phyloP scores from a whole-genome alignment of 2,329 filamentous ascomycete genomes.

The Bretziella fagacearum region DNA sequence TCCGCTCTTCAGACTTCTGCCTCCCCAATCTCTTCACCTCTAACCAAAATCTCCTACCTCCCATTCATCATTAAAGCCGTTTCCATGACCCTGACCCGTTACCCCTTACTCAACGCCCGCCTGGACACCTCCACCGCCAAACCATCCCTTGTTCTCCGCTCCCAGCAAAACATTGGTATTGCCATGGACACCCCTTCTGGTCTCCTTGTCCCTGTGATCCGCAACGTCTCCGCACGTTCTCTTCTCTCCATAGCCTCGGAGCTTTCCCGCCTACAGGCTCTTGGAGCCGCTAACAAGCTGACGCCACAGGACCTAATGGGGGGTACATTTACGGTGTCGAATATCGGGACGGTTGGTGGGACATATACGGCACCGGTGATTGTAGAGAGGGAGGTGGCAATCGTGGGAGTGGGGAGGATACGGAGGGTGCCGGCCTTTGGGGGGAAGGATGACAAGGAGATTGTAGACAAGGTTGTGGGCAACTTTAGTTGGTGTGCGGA shows the following conservation, averaged over 20 bases:
- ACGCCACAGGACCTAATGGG: conserved; percentile 58
- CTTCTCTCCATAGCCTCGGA: conserved; percentile 65
- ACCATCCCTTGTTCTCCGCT: conserved; percentile 60
- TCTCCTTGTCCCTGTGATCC: conserved; percentile 81
- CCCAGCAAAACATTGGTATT: conserved; percentile 84
- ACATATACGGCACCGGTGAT: conserved; percentile 85
- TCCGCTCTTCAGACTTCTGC: conserved; percentile 30
- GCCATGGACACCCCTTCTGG: conserved; percentile 87
- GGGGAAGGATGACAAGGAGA: conserved; percentile 29
- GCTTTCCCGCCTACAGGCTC: conserved; percentile 52
- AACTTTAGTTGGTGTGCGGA: conserved; percentile 96
- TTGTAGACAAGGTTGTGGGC: conserved; percentile 63
- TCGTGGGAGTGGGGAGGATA: conserved; percentile 72
- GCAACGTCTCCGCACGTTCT: conserved; percentile 60
- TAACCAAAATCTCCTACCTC: conserved; percentile 66
- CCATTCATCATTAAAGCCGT: conserved; percentile 94
- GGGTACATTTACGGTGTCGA: conserved; percentile 88
- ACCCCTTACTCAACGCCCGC: conserved; percentile 74
- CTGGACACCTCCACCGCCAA: conserved; percentile 50
- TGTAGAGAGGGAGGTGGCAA: conserved; percentile 78
- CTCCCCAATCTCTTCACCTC: conserved; percentile 27
- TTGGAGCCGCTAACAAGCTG: conserved; percentile 61
- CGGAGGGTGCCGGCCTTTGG: conserved; percentile 64
- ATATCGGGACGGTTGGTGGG: conserved; percentile 89
- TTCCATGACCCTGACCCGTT: conserved; percentile 64